Percentiles rank a stretch among this genome's conserved stretches.
These are phyloP conservation scores for Starmera dryadoides DNA, from an alignment of 805 yeast species.

Conservation along the genomic window DNA sequence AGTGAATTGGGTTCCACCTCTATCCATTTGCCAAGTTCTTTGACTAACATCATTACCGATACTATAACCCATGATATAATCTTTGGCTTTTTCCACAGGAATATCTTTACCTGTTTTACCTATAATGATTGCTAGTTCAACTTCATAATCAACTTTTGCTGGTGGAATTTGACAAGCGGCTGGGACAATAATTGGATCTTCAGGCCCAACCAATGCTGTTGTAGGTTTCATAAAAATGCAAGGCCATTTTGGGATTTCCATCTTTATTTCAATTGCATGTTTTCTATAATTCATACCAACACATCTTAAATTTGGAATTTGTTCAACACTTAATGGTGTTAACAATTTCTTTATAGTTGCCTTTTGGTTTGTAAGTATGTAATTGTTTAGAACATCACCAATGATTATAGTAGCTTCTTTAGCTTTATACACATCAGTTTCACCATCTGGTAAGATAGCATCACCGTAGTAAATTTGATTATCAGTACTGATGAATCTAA, in stretches of 20 bases:
- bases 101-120: conserved; percentile 43
- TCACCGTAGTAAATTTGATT: conserved; percentile 40
- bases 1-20: conserved; percentile 48
- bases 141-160: conserved; percentile 42
- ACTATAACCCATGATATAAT: conserved; percentile 43
- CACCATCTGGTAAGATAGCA: conserved; percentile 30
- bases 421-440: conserved; percentile 29
- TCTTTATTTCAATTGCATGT: conserved; percentile 31
- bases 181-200: conserved; percentile 35
- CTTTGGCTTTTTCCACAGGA: conserved; percentile 32
- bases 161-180: conserved; percentile 26
- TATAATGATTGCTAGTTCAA: conserved; percentile 46
- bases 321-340: conserved; percentile 31
- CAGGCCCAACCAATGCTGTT: conserved; percentile 36
- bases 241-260: conserved; percentile 40
- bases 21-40: conserved; percentile 47
- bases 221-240: conserved; percentile 44
- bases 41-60: conserved; percentile 52
- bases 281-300: conserved; percentile 46
- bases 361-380: conserved; percentile 28
- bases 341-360: conserved; percentile 27
- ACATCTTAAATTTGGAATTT: conserved; percentile 34
- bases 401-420: conserved; percentile 33
- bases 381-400: conserved; percentile 38
- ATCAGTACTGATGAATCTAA: conserved; percentile 40